Conservation (phyloP, 1,284 basidiomycete genomes). For the Cryptococcus sp. region DNA sequence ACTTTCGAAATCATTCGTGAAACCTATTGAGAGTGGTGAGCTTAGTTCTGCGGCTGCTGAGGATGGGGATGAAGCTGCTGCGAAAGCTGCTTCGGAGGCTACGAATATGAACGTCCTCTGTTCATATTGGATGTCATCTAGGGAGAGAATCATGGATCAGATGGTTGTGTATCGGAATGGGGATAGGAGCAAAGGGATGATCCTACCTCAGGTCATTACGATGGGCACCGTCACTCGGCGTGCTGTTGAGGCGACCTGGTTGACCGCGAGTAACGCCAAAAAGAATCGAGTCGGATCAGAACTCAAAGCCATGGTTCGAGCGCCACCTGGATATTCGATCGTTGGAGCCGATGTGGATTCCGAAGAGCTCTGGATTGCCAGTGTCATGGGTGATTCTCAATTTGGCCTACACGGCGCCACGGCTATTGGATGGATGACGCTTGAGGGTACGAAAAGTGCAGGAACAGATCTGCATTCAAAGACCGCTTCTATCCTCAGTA, state of each 20-base stretch:
- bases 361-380: conserved; percentile 98
- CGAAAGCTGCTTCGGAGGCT: conserved; percentile 73
- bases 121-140: conserved; percentile 94
- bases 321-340: conserved; percentile 87
- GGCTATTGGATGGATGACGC: conserved; percentile 98
- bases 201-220: conserved; percentile 91
- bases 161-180: conserved; percentile 81
- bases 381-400: conserved; percentile 97
- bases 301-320: conserved; percentile 94
- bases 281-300: conserved; percentile 95
- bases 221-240: conserved; percentile 98
- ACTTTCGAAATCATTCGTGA: conserved; percentile 82
- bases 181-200: conserved; percentile 67
- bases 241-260: conserved; percentile 97
- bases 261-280: conserved; percentile 98
- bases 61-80: conserved; percentile 50
- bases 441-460: conserved; percentile 94
- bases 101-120: conserved; percentile 91
- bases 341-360: conserved; percentile 99
- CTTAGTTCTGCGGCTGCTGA: conserved; percentile 54
- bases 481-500: conserved; percentile 89
- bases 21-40: conserved; percentile 79
- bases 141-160: conserved; percentile 89
- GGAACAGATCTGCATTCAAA: conserved; percentile 98
- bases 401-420: conserved; percentile 96